Conservation (phyloP, 139 green algal species). For the Chlamydomonas sphaeroides region DNA sequence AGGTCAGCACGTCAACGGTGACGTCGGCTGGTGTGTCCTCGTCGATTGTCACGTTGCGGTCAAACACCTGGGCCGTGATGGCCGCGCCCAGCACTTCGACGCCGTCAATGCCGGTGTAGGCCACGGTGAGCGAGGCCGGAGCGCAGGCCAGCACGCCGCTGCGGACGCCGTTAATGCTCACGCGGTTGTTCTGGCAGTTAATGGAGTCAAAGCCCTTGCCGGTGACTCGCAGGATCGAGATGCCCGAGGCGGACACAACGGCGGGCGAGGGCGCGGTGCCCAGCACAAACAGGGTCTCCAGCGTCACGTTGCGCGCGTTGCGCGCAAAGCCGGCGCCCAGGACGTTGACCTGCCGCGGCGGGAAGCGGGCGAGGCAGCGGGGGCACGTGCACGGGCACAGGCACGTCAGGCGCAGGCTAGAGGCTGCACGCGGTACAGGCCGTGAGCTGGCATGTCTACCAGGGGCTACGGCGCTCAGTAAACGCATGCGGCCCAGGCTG, state of each 20-base stretch:
- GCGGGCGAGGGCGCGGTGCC: neutral
- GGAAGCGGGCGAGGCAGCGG: conserved; percentile 6
- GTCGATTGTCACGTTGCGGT: neutral
- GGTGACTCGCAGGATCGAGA: conserved; percentile 20
- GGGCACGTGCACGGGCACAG: no score
- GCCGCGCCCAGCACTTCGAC: neutral
- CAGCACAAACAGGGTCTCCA: conserved; percentile 26
- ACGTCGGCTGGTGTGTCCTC: neutral
- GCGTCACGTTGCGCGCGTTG: neutral
- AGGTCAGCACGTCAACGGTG: neutral
- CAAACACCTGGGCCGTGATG: conserved; percentile 7
- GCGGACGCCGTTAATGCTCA: conserved; percentile 1
- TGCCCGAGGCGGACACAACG: neutral
- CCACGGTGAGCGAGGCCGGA: neutral
- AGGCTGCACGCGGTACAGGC: no score
- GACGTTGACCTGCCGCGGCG: conserved; percentile 9
- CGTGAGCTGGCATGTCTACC: no score
- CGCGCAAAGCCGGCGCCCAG: neutral
- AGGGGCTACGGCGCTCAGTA: no score
- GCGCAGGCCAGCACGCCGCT: conserved; percentile 5
- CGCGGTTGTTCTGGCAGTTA: conserved; percentile 29
- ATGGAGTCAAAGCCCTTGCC: conserved; percentile 45
- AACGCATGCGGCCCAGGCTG: no score
- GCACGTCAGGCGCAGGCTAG: no score
- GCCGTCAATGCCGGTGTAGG: neutral